A percentile compares a stretch with the other conserved stretches of the same genome.
Conservation (phyloP, 2,329 filamentous ascomycete species). For the Pyricularia pennisetigena region DNA sequence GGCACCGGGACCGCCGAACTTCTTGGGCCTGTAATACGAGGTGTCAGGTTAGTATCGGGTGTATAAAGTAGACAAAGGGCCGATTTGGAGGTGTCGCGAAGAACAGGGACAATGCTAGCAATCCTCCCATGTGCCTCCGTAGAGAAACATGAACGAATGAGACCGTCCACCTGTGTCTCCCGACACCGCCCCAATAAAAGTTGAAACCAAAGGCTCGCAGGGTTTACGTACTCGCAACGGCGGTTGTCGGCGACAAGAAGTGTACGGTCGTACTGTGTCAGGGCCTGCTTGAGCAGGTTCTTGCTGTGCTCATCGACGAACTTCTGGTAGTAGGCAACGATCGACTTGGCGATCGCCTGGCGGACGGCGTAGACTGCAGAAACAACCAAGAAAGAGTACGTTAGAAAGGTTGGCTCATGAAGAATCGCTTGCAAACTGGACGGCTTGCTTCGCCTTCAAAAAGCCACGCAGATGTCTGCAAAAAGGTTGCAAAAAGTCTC, state of each 20-base stretch:
- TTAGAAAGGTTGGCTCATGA: not conserved
- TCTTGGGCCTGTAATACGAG: slow-evolving; percentile 58
- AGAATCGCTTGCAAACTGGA: not conserved
- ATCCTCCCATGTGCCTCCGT: not conserved
- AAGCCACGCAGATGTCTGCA: not conserved
- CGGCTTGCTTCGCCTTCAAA: not conserved
- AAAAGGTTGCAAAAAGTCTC: not conserved
- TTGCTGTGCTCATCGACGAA: slow-evolving; percentile 99
- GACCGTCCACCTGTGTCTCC: not conserved
- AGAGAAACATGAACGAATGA: not conserved
- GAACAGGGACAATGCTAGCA: not conserved
- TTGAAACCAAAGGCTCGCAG: not conserved
- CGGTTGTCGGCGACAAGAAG: slow-evolving; percentile 98
- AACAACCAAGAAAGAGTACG: not conserved
- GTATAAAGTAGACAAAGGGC: not conserved
- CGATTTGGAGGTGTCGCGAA: not conserved
- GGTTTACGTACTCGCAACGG: slow-evolving; percentile 61
- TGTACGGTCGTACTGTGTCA: slow-evolving; percentile 60
- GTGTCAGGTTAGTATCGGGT: not conserved
- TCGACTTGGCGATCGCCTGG: slow-evolving; percentile 96
- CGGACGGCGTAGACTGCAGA: slow-evolving; percentile 68
- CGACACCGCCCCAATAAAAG: not conserved
- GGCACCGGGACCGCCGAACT: slow-evolving; percentile 88
- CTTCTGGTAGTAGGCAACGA: slow-evolving; percentile 99
- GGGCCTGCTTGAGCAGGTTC: slow-evolving; percentile 96